Evolutionary conservation across 306 rosid genomes (phyloP), one percentile per base, ranked within the genome.

Genomic region (Prunus fruticosa): DNA sequence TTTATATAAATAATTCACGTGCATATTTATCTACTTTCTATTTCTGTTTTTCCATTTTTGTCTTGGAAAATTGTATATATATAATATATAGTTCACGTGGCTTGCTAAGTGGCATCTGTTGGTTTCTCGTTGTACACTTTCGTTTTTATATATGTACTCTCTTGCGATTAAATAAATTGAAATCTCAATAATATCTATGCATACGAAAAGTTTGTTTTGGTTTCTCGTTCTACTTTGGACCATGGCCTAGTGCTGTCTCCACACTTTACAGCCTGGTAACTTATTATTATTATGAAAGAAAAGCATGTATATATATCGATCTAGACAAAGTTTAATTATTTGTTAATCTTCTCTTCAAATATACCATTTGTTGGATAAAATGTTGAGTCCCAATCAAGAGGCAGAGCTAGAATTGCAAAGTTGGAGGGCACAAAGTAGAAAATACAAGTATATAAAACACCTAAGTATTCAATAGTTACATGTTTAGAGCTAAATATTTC

Each of bases 341-440:
- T 22, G 13, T 9, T 13, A 12, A 61, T 1, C 43, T 38, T 38
- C 43, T 38, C 9, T 0, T 38, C 43, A 7, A 38, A 38, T 38
- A 38, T 6, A 38, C 43, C 43, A 38, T 38, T 38, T 6, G 43
- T 34, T 62, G n/a, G n/a, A n/a, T n/a, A 23, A 23, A 23, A 23
- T 23, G 23, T 23, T 23, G 30, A 50, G 51, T n/a, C 10, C n/a
- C 34, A 30, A 32, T 32, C 6, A 32, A 1, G 6, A n/a, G 6
- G 5, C 1, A 6, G 5, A 30, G 34, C 34, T 30, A 30, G 34
- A 32, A 32, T 4, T 32, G 1, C 0, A 32, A 4, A 32, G 1
- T 32, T 32, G 0, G 1, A 0, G 1, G 0, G 4, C 0, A n/a
- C 6, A 6, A 4, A 32, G 6, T 32, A 32, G 34, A 32, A 32